Conservation (phyloP, 140 eudicot genomes). For the Anethum foeniculum region DNA sequence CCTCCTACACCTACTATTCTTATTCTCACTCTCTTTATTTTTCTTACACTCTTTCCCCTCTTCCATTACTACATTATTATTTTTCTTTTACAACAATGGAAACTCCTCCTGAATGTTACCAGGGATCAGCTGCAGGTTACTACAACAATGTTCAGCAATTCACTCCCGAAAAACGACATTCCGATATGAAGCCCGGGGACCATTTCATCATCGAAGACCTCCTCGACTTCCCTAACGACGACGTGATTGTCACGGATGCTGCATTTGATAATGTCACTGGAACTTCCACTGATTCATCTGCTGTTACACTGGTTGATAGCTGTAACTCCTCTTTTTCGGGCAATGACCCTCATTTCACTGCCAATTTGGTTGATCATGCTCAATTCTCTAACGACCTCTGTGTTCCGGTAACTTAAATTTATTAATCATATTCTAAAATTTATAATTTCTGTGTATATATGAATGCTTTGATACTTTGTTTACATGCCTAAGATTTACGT, state of each 20-base stretch:
- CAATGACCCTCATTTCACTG: slow-evolving; percentile 21
- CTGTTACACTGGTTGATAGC: slow-evolving; percentile 42
- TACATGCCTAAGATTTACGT: neutral
- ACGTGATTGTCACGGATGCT: slow-evolving; percentile 13
- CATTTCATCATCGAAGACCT: slow-evolving; percentile 79
- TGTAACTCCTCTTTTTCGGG: slow-evolving; percentile 53
- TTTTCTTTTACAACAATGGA: slow-evolving; percentile 24
- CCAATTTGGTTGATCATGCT: slow-evolving; percentile 28
- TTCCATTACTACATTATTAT: neutral
- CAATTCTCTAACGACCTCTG: slow-evolving; percentile 72
- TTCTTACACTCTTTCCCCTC: slow-evolving; percentile 9
- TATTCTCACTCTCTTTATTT: slow-evolving; percentile 15
- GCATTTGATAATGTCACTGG: slow-evolving; percentile 19
- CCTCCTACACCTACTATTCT: slow-evolving; percentile 16
- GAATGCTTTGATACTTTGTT: neutral
- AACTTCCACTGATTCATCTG: slow-evolving; percentile 39
- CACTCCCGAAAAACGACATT: slow-evolving; percentile 36
- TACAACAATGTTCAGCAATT: slow-evolving; percentile 25
- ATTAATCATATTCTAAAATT: neutral
- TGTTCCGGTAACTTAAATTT: slow-evolving; percentile 64
- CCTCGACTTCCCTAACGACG: slow-evolving; percentile 75
- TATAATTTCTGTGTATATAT: too few species aligned
- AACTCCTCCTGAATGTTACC: slow-evolving; percentile 44
- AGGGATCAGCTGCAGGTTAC: slow-evolving; percentile 12
- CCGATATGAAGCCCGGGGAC: slow-evolving; percentile 40